A percentile compares a stretch with the other conserved stretches of the same genome.
Conservation (phyloP, 2,329 filamentous ascomycete genomes). For the Exophiala xenobiotica region DNA sequence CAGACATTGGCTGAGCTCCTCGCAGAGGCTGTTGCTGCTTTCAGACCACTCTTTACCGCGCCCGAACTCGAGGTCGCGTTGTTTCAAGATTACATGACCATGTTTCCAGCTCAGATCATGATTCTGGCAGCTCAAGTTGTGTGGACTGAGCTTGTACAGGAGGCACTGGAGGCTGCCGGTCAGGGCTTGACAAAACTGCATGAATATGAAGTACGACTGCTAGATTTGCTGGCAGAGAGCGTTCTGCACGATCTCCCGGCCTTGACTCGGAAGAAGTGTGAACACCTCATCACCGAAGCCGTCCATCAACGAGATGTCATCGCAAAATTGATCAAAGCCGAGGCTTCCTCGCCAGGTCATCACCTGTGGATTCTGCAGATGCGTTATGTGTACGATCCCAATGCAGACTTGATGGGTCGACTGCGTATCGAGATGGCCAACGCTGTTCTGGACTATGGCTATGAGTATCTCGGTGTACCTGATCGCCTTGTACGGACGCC, state of each 20-base stretch:
- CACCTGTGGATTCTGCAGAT: slow-evolving; percentile 95
- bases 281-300: slow-evolving; percentile 97
- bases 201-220: slow-evolving; percentile 78
- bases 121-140: slow-evolving; percentile 90
- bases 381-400: slow-evolving; percentile 85
- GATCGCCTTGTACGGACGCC: slow-evolving; percentile 95
- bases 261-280: slow-evolving; percentile 91
- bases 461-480: slow-evolving; percentile 94
- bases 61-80: slow-evolving; percentile 67
- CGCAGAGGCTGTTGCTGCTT: slow-evolving; percentile 79
- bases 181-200: slow-evolving; percentile 68
- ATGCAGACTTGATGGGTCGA: slow-evolving; percentile 78
- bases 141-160: slow-evolving; percentile 87
- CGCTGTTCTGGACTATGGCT: slow-evolving; percentile 90
- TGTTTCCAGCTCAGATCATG: slow-evolving; percentile 90
- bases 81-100: slow-evolving; percentile 76
- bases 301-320: slow-evolving; percentile 96
- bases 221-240: slow-evolving; percentile 80
- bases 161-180: slow-evolving; percentile 70
- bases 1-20: slow-evolving; percentile 86
- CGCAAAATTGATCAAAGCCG: slow-evolving; percentile 74
- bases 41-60: slow-evolving; percentile 72
- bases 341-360: slow-evolving; percentile 73
- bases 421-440: slow-evolving; percentile 96
- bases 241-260: slow-evolving; percentile 86